Evolutionary conservation across 305 asterid species (phyloP).

Genomic region (Vinca major): DNA sequence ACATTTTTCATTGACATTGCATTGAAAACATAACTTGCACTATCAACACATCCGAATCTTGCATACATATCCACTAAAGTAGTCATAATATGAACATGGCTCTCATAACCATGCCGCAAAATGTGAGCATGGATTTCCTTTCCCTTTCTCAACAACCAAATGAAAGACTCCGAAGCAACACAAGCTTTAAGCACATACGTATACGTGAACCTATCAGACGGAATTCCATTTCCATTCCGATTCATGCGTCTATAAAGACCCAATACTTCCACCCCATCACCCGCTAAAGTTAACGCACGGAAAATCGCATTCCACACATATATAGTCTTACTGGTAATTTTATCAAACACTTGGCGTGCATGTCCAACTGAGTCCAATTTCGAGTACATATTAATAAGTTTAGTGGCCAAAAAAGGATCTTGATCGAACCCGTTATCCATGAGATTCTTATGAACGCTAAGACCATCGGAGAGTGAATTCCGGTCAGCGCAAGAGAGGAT

Average conservation of each 20-base stretch:
- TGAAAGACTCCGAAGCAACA: conserved; percentile 40
- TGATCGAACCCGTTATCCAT: conserved; percentile 55
- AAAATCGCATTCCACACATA: conserved; percentile 77
- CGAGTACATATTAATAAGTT: conserved; percentile 58
- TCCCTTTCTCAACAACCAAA: conserved; percentile 30
- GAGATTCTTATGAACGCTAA: conserved; percentile 43
- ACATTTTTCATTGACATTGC: conserved; percentile 59
- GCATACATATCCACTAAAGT: conserved; percentile 81
- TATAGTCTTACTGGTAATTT: conserved; percentile 43
- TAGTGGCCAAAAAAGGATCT: conserved; percentile 83
- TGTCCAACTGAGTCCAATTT: conserved; percentile 35
- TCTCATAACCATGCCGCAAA: conserved; percentile 65
- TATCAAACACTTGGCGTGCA: conserved; percentile 82
- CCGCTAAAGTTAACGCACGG: conserved; percentile 64
- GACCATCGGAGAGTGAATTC: conserved; percentile 38
- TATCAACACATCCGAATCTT: conserved; percentile 48
- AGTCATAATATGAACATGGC: conserved; percentile 67
- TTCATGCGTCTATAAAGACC: conserved; percentile 55
- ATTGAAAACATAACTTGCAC: conserved; percentile 47
- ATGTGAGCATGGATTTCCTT: conserved; percentile 75
- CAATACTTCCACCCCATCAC: conserved; percentile 66
- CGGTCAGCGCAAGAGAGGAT: conserved; percentile 50
- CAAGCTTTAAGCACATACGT: conserved; percentile 86
- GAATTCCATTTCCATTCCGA: conserved; percentile 33
- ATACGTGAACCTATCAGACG: conserved; percentile 80